Base-by-base conservation (phyloP, 2,329 filamentous ascomycete species). In the Colletotrichum neosansevieriae region DNA sequence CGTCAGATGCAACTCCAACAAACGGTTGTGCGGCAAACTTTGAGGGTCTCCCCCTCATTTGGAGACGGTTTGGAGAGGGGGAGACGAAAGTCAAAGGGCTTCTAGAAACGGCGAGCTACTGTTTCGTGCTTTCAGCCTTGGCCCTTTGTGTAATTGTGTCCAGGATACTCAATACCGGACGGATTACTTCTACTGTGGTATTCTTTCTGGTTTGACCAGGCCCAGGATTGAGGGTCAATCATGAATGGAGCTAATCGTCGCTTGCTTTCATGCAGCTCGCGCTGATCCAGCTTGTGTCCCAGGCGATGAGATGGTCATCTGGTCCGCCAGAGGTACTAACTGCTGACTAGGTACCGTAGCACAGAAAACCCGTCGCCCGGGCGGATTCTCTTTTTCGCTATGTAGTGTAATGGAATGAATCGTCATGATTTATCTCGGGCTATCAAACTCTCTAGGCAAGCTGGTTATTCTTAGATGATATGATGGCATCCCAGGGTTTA, bases 21-120 rank as follows among this genome's bases (percentile, higher is more conserved):
- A 12, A 17, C 57, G 57, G 57, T 19, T 59, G 57, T 59, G 44
- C 57, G 44, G 57, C 57, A 59, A 50, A 15, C 19, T 59, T 49
- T 50, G 57, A 49, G 44, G 44, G 57, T 40, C 21, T 9, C 44
- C 44, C 19, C 44, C 57, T 59, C 57, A 38, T 29, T 36, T 32
- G 19, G 44, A 24, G 44, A 59, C 57, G 44, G 4, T 17, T 12
- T 29, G 36, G 29, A 59, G 57, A 59, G 57, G 57, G 57, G 44
- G 42, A 40, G 13, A 10, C 19, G 32, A 40, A 59, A 40, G 44
- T 50, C 19, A 50, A 29, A 38, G n/a, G 15, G 17, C 32, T 59
- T 59, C 57, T 59, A 50, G 57, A 59, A 59, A 36, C 29, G 49
- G 57, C 57, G 32, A 59, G 15, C 19, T 29, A 29, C n/a, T 50